Percentiles rank a stretch among this genome's conserved stretches.
Evolutionary conservation across 2,329 filamentous ascomycete species (phyloP).

Genomic region (Ascosphaera pollenicola): DNA sequence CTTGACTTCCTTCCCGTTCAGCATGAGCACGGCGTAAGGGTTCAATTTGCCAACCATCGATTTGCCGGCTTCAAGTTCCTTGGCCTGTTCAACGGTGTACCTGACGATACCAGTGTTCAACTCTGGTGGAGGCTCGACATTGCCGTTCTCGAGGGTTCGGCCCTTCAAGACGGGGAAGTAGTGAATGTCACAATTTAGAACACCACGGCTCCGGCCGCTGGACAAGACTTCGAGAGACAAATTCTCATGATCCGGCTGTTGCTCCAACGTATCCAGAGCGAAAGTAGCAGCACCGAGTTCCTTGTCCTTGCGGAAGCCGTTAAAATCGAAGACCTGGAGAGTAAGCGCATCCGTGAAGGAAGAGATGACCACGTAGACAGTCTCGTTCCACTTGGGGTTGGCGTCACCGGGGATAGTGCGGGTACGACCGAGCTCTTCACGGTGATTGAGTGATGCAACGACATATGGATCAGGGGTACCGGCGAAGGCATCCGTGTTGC

Average conservation of each 20-base stretch:
- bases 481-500: conserved; percentile 86
- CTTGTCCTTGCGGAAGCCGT: conserved; percentile 91
- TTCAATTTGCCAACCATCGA: conserved; percentile 79
- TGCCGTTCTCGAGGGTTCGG: conserved; percentile 51
- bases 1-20: conserved; percentile 85
- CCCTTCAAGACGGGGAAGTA: conserved; percentile 81
- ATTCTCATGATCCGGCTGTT: conserved; percentile 58
- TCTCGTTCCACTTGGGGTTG: conserved; percentile 90
- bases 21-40: conserved; percentile 67
- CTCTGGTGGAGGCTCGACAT: conserved; percentile 58
- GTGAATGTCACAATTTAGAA: conserved; percentile 59
- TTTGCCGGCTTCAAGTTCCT: conserved; percentile 83
- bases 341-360: conserved; percentile 76
- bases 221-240: conserved; percentile 63
- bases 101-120: conserved; percentile 84
- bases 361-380: conserved; percentile 82
- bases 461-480: conserved; percentile 84
- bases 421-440: conserved; percentile 62
- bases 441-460: conserved; percentile 62
- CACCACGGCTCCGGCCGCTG: conserved; percentile 64
- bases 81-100: conserved; percentile 87
- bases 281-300: conserved; percentile 79
- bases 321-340: conserved; percentile 73
- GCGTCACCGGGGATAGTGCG: conserved; percentile 69
- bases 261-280: conserved; percentile 58